Conservation (phyloP, 2,329 filamentous ascomycete species). For the Ophiocordyceps camponoti-leonardi region DNA sequence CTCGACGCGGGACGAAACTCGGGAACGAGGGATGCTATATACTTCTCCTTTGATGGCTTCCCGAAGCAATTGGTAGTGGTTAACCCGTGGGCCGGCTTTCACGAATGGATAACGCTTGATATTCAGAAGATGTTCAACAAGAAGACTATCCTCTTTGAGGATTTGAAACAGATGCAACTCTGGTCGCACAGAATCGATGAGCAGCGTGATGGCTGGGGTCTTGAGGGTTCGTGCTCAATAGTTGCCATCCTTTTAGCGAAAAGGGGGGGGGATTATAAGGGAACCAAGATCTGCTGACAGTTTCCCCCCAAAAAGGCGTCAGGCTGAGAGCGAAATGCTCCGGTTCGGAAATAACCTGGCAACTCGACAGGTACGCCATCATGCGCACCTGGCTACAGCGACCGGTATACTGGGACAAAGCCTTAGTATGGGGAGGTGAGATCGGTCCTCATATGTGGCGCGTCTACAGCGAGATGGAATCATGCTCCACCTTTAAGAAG, state of each 20-base stretch:
- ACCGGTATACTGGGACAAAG: background rate
- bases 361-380: background rate
- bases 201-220: background rate
- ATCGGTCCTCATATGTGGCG: background rate
- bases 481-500: background rate
- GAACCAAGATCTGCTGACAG: background rate
- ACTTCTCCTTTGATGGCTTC: background rate
- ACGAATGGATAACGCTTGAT: background rate
- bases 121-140: background rate
- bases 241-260: no score
- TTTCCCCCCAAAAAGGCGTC: background rate
- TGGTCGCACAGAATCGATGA: background rate
- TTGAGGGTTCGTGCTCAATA: background rate
- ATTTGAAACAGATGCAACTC: background rate
- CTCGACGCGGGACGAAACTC: background rate
- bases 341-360: background rate
- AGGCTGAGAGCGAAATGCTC: background rate
- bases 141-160: background rate
- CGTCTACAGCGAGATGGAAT: background rate
- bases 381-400: background rate
- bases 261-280: no score
- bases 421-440: background rate
- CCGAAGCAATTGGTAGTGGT: background rate
- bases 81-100: background rate
- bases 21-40: background rate